A percentile compares a stretch with the other conserved stretches of the same genome.
Conservation (phyloP, 371 early-diverging fungal genomes). For the Mucor indicus region DNA sequence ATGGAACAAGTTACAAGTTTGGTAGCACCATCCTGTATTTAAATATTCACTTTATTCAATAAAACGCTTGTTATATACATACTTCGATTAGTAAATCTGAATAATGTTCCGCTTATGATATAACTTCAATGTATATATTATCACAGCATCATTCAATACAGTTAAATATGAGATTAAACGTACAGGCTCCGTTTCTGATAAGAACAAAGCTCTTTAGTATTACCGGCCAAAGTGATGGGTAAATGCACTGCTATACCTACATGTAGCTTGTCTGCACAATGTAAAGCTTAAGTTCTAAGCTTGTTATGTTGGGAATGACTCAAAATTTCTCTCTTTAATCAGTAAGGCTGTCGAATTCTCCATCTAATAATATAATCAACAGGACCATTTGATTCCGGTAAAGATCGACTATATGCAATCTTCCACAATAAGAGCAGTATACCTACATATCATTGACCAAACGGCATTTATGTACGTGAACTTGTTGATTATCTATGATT, state of each 20-base stretch:
- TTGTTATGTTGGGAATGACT: no score
- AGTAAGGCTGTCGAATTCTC: neutral
- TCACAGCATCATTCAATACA: neutral
- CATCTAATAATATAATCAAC: neutral
- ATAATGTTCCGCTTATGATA: neutral
- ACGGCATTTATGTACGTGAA: neutral
- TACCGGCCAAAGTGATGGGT: neutral
- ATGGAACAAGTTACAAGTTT: neutral
- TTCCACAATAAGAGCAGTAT: neutral
- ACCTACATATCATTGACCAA: no score
- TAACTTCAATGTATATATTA: neutral
- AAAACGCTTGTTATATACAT: neutral
- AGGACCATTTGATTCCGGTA: neutral
- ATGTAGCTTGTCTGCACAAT: neutral
- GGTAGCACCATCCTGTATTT: neutral
- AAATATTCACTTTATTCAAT: neutral
- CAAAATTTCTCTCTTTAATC: neutral
- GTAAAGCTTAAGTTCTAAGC: neutral
- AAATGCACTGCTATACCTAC: no score
- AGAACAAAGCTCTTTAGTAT: neutral
- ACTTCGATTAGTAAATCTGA: neutral
- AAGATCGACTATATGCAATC: neutral
- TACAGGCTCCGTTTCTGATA: neutral
- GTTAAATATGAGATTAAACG: conserved; percentile 1
- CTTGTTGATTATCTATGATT: conserved; percentile 3